Evolutionary conservation across 2,329 filamentous ascomycete genomes (phyloP), one percentile per base, ranked within the genome.

Genomic region (Phialocephala subalpina): DNA sequence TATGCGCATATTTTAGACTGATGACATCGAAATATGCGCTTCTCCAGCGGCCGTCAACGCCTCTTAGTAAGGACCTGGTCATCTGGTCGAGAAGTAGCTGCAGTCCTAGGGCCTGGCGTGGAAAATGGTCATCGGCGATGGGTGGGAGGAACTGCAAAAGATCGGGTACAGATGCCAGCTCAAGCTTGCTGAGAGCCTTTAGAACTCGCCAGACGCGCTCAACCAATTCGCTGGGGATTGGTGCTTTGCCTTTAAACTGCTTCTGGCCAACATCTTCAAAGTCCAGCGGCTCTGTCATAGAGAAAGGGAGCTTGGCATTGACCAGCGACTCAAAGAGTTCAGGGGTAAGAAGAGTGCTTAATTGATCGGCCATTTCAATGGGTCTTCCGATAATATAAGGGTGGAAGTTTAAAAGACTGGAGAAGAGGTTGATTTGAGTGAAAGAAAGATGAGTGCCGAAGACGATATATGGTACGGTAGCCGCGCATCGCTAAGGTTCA

Each of bases 1-100:
- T 55, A n/a, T 72, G 45, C 16, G 47, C 47, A 56, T 38, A 52
- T 38, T 47, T 52, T 47, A 40, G 56, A n/a, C 70, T 66, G 40
- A 75, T 53, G 22, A 67, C 40, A 58, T 67, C 70, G 57, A 77
- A 77, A 68, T 74, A 76, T 29, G 45, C 69, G 42, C 72, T 68
- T 5, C 66, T 73, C 67, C 72, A 77, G 35, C 74, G 69, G 18
- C 60, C 61, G 56, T 77, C 72, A 27, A 76, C 63, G 38, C 73
- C 73, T 14, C 60, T 18, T 38, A 73, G 72, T 7, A 76, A 52
- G 3, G 67, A 11, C 1, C 76, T 69, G 2, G 74, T 69, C 12
- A 57, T 70, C 58, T 77, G 72, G 65, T 76, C 76, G 2, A 77
- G 66, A 16, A 77, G 60, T 2, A 77, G 66, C 47, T 70, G 70